Base-by-base conservation (phyloP, 2,329 filamentous ascomycete species). In the Trichophyton schoenleinii region DNA sequence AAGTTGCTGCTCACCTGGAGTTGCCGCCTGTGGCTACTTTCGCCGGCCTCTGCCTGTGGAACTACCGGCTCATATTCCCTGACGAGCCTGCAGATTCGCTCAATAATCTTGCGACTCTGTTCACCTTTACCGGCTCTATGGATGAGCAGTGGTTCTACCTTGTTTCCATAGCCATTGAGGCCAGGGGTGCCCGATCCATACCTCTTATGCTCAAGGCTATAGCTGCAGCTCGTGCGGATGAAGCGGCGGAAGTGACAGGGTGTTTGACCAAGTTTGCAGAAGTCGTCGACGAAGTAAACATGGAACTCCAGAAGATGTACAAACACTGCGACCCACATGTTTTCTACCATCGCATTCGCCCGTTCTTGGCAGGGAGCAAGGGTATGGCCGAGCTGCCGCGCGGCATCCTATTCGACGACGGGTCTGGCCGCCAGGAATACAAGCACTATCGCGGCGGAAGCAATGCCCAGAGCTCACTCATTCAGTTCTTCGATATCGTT, bases 91-190 rank as follows among this genome's bases (percentile, higher is more conserved):
- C 94, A 62, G 89, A 95, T 70, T 84, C 85, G 65, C 81, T 97
- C 53, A 87, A 94, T 70, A 97, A 99, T 68, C 81, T 99, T 61
- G 86, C 89, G 46, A 94, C 89, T 1, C 80, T 97, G 63, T 84
- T 86, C 69, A 96, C 94, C 15, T 95, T 96, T 70, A 97, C 94
- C 15, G 94, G 94, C 58, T 91, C 91, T 6, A 79, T 95, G 61
- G 94, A 99, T 71, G 94, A 99, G 76, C 96, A 94, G 64, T 99
- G 94, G 94, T 99, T 99, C 72, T 99, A 97, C 72, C 81, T 99
- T 11, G 85, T 97, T 59, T 96, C 91, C 0, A 89, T 96, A 2
- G 94, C 92, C 64, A 96, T 99, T 65, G 94, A 99, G 75, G 91
- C 91, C 60, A 87, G 90, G 61, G 92, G 90, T 28, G 94, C 87